phyloP scores from a whole-genome alignment of 352 stramenopile species.

The Pythium dissimile region DNA sequence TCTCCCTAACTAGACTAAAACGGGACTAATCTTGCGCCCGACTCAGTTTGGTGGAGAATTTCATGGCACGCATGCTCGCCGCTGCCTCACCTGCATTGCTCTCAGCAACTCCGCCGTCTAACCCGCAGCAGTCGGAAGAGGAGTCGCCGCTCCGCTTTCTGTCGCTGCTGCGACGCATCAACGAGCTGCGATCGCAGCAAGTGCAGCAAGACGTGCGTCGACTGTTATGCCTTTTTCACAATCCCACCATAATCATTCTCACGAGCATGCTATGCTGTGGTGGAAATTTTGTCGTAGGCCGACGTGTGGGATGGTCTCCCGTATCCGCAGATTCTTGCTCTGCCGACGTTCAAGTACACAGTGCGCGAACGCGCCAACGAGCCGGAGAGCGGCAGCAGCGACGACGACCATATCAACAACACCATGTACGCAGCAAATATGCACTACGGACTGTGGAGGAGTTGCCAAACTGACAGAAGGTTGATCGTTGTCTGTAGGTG shows the following conservation, averaged over 20 bases:
- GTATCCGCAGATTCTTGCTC: slow-evolving; percentile 77
- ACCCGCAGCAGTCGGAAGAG: slow-evolving; percentile 29
- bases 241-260: no score
- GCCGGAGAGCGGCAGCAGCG: slow-evolving; percentile 9
- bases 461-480: no score
- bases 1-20: not conserved
- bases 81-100: slow-evolving; percentile 13
- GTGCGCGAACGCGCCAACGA: slow-evolving; percentile 30
- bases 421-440: slow-evolving; percentile 26
- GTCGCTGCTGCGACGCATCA: slow-evolving; percentile 74
- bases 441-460: not conserved
- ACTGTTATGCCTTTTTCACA: no score
- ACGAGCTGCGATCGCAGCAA: slow-evolving; percentile 82
- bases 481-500: slow-evolving; percentile 23
- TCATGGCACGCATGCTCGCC: slow-evolving; percentile 24
- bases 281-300: slow-evolving; percentile 28
- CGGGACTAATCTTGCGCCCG: no score
- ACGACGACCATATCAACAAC: slow-evolving; percentile 55
- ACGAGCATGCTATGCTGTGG: not conserved
- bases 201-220: slow-evolving; percentile 28
- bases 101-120: slow-evolving; percentile 20
- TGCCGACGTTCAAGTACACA: slow-evolving; percentile 78
- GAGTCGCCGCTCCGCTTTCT: slow-evolving; percentile 50
- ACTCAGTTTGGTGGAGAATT: slow-evolving; percentile 23
- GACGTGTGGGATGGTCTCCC: slow-evolving; percentile 73